Conservation (phyloP, 768 basidiomycete genomes). For the Collybia mongolica region DNA sequence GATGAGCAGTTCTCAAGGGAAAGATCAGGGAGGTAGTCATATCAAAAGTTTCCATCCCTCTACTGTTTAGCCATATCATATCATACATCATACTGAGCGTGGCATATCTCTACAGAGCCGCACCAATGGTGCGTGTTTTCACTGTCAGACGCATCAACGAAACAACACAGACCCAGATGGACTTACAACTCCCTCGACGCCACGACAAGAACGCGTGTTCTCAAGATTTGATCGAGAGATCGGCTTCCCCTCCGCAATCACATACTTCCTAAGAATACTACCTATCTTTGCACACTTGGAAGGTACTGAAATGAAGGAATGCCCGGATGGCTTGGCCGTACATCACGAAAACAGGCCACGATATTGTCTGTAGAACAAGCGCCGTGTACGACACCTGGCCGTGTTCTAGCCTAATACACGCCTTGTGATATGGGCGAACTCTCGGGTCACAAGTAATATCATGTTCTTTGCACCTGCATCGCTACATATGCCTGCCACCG, state of each 20-base stretch:
- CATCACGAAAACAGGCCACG: too few relatives aligned
- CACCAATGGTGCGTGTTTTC: slow-evolving; percentile 4
- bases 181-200: slow-evolving; percentile 5
- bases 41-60: too few relatives aligned
- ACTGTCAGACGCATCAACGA: not conserved
- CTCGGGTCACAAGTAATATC: not conserved
- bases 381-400: slow-evolving; percentile 4
- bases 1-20: too few relatives aligned
- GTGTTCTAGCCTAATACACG: slow-evolving; percentile 4
- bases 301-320: too few relatives aligned
- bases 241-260: not conserved
- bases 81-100: too few relatives aligned
- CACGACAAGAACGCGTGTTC: slow-evolving; percentile 11
- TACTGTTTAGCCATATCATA: too few relatives aligned
- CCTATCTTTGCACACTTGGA: too few relatives aligned
- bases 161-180: slow-evolving; percentile 11
- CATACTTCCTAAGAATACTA: too few relatives aligned
- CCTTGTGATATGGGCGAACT: not conserved
- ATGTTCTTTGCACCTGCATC: slow-evolving; percentile 6
- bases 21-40: too few relatives aligned
- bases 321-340: too few relatives aligned
- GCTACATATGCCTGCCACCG: slow-evolving; percentile 10
- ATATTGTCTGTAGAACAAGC: too few relatives aligned
- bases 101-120: not conserved
- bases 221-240: slow-evolving; percentile 7